Conservation (phyloP, 2,329 filamentous ascomycete species). For the Verticillium klebahnii region DNA sequence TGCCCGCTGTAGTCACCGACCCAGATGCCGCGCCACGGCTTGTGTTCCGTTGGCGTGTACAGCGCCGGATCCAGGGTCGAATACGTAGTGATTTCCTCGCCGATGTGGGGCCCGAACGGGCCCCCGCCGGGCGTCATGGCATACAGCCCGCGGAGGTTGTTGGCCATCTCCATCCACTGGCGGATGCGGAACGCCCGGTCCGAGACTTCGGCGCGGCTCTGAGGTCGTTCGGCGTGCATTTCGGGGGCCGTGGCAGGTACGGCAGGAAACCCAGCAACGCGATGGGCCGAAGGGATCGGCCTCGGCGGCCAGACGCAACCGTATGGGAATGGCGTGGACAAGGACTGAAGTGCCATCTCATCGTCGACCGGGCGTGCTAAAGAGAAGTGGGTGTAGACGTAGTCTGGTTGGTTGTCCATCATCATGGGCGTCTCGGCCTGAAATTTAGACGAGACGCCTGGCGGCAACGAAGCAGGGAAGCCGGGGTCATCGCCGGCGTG, state of each 20-base stretch:
- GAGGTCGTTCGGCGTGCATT: conserved; percentile 34
- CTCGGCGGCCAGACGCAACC: conserved; percentile 71
- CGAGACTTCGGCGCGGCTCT: conserved; percentile 54
- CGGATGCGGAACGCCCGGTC: conserved; percentile 69
- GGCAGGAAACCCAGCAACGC: conserved; percentile 33
- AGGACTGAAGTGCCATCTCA: conserved; percentile 25
- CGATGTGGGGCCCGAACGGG: conserved; percentile 31
- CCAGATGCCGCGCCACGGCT: conserved; percentile 89
- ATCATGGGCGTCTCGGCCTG: conserved; percentile 49
- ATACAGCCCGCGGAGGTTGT: not conserved
- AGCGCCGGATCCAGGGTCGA: conserved; percentile 65
- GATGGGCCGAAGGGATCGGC: conserved; percentile 59
- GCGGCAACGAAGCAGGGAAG: not conserved
- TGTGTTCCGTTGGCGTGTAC: conserved; percentile 77
- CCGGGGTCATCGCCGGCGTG: conserved; percentile 15
- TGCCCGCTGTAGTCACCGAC: conserved; percentile 86
- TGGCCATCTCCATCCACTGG: conserved; percentile 67
- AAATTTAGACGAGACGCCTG: conserved; percentile 26
- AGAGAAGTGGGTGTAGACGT: conserved; percentile 63
- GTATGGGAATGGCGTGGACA: conserved; percentile 33
- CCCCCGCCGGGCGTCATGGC: not conserved
- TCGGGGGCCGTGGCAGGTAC: conserved; percentile 16
- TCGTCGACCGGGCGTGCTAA: conserved; percentile 50
- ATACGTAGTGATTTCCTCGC: conserved; percentile 57
- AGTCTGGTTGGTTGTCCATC: conserved; percentile 37